These are phyloP conservation scores for Mycena capillaripes DNA, from an alignment of 768 basidiomycete genomes.

Conservation along the genomic window DNA sequence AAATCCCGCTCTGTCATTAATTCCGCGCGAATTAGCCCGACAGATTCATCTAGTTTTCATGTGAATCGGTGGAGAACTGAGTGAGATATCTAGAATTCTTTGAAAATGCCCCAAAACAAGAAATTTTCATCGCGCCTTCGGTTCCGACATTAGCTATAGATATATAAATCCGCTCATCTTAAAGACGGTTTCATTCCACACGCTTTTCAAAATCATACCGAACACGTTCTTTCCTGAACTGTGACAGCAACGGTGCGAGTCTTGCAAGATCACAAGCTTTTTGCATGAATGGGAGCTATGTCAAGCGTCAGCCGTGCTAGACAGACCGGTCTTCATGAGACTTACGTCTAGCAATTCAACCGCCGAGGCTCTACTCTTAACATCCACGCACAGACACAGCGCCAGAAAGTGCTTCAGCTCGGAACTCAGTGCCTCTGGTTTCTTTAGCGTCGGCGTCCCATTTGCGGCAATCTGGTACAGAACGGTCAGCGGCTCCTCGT, in stretches of 20 bases:
- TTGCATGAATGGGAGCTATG: conserved; percentile 93
- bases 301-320: conserved; percentile 21
- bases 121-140: too few relatives aligned
- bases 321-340: conserved; percentile 24
- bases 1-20: too few relatives aligned
- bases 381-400: conserved; percentile 97
- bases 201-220: background rate
- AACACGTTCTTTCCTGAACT: conserved; percentile 78
- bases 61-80: too few relatives aligned
- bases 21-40: too few relatives aligned
- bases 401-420: conserved; percentile 97
- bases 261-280: conserved; percentile 88
- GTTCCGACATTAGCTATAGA: too few relatives aligned
- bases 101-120: too few relatives aligned
- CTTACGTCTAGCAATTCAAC: conserved; percentile 86
- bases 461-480: conserved; percentile 97
- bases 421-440: conserved; percentile 89
- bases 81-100: too few relatives aligned
- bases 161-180: conserved; percentile 45
- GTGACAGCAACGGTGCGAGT: conserved; percentile 87
- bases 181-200: background rate
- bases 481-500: conserved; percentile 95
- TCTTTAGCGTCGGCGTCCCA: conserved; percentile 97
- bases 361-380: conserved; percentile 91
- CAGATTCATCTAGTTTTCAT: too few relatives aligned